phyloP scores from a whole-genome alignment of 305 asterid genomes.

The Petunia hybrid region DNA sequence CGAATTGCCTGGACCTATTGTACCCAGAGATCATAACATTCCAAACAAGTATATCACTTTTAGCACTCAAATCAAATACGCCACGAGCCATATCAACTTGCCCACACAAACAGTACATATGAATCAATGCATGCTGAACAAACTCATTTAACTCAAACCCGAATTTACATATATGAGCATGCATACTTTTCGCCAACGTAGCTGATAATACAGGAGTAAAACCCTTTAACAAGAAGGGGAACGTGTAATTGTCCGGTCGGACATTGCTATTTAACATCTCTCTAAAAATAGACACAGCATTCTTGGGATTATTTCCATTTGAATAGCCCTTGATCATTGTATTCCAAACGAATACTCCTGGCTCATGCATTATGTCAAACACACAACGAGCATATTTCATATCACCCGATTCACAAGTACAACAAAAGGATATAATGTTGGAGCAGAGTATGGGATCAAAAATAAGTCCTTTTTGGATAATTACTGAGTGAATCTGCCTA shows the following conservation, averaged over 20 bases:
- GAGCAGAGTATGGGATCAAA: conserved; percentile 30
- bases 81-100: conserved; percentile 39
- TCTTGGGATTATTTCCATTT: conserved; percentile 21
- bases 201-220: conserved; percentile 31
- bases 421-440: conserved; percentile 35
- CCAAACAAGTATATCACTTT: conserved; percentile 36
- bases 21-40: conserved; percentile 43
- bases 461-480: conserved; percentile 33
- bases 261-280: conserved; percentile 40
- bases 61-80: conserved; percentile 39
- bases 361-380: conserved; percentile 45
- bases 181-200: conserved; percentile 35
- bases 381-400: conserved; percentile 37
- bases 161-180: conserved; percentile 44
- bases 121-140: conserved; percentile 41
- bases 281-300: conserved; percentile 35
- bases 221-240: conserved; percentile 48
- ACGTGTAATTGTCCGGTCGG: conserved; percentile 44
- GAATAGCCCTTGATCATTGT: conserved; percentile 46
- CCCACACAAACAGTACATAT: conserved; percentile 35
- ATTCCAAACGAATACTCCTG: conserved; percentile 44
- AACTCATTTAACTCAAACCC: conserved; percentile 41
- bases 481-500: conserved; percentile 37
- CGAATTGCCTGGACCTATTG: conserved; percentile 32
- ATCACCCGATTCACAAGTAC: conserved; percentile 29